Evolutionary conservation across 2,329 filamentous ascomycete genomes (phyloP), one percentile per base, ranked within the genome.

Genomic region (Fusarium domesticum): DNA sequence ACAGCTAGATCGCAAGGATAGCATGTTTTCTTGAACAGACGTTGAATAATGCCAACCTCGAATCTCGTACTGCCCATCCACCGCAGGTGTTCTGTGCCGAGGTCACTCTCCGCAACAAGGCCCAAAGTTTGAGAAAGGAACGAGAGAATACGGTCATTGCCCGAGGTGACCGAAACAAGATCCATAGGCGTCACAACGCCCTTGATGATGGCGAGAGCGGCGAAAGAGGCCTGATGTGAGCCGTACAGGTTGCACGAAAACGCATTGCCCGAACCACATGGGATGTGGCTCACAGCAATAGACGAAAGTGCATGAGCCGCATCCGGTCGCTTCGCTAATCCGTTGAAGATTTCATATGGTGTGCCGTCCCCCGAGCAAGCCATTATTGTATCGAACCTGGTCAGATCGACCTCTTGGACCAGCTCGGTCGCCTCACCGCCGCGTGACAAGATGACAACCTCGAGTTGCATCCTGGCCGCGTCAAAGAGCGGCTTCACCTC

Each of bases 321-420:
- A 67, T 96, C 87, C 5, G 76, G 63, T 31, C 89, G 83, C 67
- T 82, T 85, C 12, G 81, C 90, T 23, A 98, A 71, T 0, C 93
- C 93, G 63, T 98, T 97, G 73, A 96, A 96, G 7, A 96, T 86
- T 67, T 98, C 93, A 64, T 96, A 86, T 0, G 89, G 85, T 31
- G 96, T 75, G 8, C 93, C 93, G 59, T 98, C 93, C 5, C 93
- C 93, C 1, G 92, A 96, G 63, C 89, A 93, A 50, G 89, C 88
- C 18, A 92, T 83, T 12, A 97, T 78, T 7, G 90, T 85, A 69
- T 98, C 93, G 66, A 83, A 96, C 2, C 77, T 79, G 37, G 90
- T 80, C 19, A 93, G 76, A 61, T 96, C 87, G 37, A 96, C 69
- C 33, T 82, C 76, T 61, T 87, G 76, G 10, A 83, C 84, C 48